These are phyloP conservation scores for Basidiobolus meristosporus DNA, from an alignment of 371 early-diverging fungal genomes.

Conservation along the genomic window DNA sequence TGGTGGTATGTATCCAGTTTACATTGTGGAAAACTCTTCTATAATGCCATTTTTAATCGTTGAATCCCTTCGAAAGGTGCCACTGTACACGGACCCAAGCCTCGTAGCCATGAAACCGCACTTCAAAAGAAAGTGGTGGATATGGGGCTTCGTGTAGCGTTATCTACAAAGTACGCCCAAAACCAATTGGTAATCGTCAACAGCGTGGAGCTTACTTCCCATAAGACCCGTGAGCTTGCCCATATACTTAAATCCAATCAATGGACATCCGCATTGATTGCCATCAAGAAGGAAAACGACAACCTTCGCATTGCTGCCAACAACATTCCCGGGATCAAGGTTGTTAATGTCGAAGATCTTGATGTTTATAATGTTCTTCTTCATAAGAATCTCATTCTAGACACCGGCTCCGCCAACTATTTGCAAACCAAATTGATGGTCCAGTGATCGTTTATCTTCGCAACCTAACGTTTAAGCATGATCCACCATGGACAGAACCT, in stretches of 20 bases:
- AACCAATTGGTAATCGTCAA: slow-evolving; percentile 77
- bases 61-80: slow-evolving; percentile 29
- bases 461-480: too few relatives aligned
- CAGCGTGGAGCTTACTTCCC: slow-evolving; percentile 23
- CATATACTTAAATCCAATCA: slow-evolving; percentile 22
- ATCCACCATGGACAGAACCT: too few relatives aligned
- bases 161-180: slow-evolving; percentile 79
- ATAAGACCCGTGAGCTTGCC: slow-evolving; percentile 31
- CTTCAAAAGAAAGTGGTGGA: slow-evolving; percentile 73
- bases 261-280: slow-evolving; percentile 25
- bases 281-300: slow-evolving; percentile 20
- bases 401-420: background rate
- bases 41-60: background rate
- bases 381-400: slow-evolving; percentile 5
- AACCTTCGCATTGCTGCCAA: slow-evolving; percentile 40
- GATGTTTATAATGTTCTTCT: slow-evolving; percentile 30
- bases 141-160: slow-evolving; percentile 59
- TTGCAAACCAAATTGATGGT: too few relatives aligned
- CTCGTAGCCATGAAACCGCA: slow-evolving; percentile 62
- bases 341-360: slow-evolving; percentile 40
- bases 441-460: too few relatives aligned
- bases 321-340: slow-evolving; percentile 40
- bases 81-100: slow-evolving; percentile 73
- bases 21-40: too few relatives aligned
- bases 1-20: slow-evolving; percentile 36